Evolutionary conservation across 1,284 basidiomycete genomes (phyloP).

Genomic region (Tylopilus sp.): DNA sequence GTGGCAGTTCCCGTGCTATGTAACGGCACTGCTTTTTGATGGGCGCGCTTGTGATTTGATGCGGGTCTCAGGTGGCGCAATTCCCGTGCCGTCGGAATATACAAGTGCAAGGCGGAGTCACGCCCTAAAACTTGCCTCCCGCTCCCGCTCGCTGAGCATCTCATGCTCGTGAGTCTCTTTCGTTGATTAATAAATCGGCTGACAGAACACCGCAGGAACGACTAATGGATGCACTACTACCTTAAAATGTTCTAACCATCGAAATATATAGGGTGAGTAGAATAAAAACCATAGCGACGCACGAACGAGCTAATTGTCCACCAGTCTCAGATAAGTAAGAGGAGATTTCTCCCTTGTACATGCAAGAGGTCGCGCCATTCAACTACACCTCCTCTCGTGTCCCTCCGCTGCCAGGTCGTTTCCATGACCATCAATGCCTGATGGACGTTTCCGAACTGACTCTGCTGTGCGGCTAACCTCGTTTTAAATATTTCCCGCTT

Average conservation of each 20-base stretch:
- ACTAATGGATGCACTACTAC: slow-evolving; percentile 16
- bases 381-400: slow-evolving; percentile 47
- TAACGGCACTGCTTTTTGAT: slow-evolving; percentile 20
- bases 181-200: slow-evolving; percentile 4
- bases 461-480: slow-evolving; percentile 53
- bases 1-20: too few relatives aligned
- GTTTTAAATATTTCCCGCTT: slow-evolving; percentile 58
- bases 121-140: background rate
- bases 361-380: slow-evolving; percentile 59
- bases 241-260: slow-evolving; percentile 4
- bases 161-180: slow-evolving; percentile 6
- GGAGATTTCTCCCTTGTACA: slow-evolving; percentile 31
- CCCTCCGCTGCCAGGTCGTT: slow-evolving; percentile 63
- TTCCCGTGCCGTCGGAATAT: slow-evolving; percentile 38
- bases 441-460: slow-evolving; percentile 58
- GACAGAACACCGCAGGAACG: slow-evolving; percentile 16
- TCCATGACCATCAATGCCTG: slow-evolving; percentile 62
- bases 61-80: slow-evolving; percentile 21
- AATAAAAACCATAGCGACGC: slow-evolving; percentile 15
- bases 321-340: slow-evolving; percentile 30
- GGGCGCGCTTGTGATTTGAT: slow-evolving; percentile 20
- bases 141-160: background rate
- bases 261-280: slow-evolving; percentile 24
- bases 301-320: slow-evolving; percentile 1
- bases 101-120: slow-evolving; percentile 14